Conservation (phyloP, 2,329 filamentous ascomycete genomes). For the Didymellaceae sp. region DNA sequence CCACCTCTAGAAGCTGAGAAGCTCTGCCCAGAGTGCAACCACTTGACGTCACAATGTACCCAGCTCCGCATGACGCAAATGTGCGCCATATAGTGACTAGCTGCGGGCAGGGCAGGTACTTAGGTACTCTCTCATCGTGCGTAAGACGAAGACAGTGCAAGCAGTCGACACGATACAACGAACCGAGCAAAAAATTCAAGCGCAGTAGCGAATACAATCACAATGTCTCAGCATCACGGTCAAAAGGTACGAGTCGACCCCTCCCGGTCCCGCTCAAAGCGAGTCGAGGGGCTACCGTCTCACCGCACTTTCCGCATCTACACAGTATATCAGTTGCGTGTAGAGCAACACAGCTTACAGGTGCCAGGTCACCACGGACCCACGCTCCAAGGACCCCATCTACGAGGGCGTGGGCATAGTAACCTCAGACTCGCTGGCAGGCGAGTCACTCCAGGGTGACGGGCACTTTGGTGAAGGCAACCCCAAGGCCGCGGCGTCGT, state of each 20-base stretch:
- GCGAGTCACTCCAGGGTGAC: constrained; percentile 67
- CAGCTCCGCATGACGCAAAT: constrained; percentile 22
- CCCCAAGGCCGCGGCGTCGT: constrained; percentile 57
- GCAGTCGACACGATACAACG: not conserved
- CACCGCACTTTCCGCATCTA: not conserved
- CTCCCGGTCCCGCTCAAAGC: not conserved
- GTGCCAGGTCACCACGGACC: constrained; percentile 56
- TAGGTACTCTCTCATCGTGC: constrained; percentile 1
- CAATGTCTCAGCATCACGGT: constrained; percentile 16
- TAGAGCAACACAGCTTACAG: not conserved
- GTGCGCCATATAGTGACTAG: constrained; percentile 16
- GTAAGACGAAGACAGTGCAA: not conserved
- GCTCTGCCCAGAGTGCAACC: not conserved
- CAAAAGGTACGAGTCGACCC: constrained; percentile 9
- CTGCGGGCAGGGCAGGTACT: constrained; percentile 4
- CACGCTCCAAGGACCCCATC: constrained; percentile 54
- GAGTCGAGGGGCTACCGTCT: constrained; percentile 6
- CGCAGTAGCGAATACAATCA: not conserved
- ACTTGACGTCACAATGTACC: constrained; percentile 24
- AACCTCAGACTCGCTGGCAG: constrained; percentile 74
- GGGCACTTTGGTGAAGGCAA: constrained; percentile 69
- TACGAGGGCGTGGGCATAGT: constrained; percentile 70
- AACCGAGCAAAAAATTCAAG: not conserved
- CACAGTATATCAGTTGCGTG: not conserved
- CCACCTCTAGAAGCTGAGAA: constrained; percentile 2